Conservation (phyloP, 176 grass and related monocot genomes). For the Bonia amplexicaulis region DNA sequence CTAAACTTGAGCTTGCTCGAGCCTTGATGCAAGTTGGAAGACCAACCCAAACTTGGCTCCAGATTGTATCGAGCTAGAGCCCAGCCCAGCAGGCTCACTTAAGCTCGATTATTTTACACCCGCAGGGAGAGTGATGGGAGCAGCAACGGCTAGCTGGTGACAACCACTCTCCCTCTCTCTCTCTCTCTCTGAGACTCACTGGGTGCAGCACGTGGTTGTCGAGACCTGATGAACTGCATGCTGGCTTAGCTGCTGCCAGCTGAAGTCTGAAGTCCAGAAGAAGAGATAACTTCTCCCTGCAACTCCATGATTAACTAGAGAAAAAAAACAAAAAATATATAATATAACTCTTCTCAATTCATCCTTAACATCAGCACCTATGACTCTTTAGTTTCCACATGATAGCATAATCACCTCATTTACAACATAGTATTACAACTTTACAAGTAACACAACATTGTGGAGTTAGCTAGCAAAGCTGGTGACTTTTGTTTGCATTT, state of each 20-base stretch:
- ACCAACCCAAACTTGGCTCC: too few species aligned
- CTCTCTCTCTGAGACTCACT: constrained; percentile 8
- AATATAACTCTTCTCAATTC: neutral
- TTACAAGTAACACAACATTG: neutral
- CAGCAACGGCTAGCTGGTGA: neutral
- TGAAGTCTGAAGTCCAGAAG: constrained; percentile 28
- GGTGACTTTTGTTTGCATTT: neutral
- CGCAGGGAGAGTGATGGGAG: neutral
- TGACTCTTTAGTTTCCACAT: neutral
- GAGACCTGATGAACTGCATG: neutral
- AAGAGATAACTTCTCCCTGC: neutral
- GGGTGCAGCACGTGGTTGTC: constrained; percentile 23
- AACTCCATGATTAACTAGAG: constrained; percentile 13
- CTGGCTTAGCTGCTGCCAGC: constrained; percentile 4
- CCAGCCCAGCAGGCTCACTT: too few species aligned
- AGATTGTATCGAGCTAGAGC: too few species aligned
- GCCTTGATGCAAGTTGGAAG: too few species aligned
- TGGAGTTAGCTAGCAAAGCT: neutral
- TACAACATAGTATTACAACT: neutral
- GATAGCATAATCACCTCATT: neutral
- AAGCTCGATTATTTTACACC: too few species aligned
- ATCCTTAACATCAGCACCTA: neutral
- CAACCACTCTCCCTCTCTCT: neutral
- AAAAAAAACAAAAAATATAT: neutral
- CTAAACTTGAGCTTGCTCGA: too few species aligned